Evolutionary conservation across 345 rosid genomes (phyloP).

Genomic region (Ailanthus altissimus): DNA sequence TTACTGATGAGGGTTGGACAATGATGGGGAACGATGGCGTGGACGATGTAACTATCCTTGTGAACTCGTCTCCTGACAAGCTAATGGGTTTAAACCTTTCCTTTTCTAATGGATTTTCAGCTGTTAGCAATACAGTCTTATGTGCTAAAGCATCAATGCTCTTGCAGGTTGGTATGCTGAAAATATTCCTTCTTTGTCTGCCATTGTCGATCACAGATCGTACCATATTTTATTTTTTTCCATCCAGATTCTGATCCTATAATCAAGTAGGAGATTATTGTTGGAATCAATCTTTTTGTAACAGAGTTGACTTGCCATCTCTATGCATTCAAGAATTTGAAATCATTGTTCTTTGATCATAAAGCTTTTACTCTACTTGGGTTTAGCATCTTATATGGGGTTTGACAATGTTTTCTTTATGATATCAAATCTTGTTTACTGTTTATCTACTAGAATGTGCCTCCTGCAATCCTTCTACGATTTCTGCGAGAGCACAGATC

Average conservation of each 20-base stretch:
- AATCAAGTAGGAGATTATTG: too few species aligned
- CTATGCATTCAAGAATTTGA: background rate
- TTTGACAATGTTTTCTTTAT: background rate
- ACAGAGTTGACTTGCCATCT: background rate
- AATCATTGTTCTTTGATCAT: background rate
- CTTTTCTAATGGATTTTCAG: slow-evolving; percentile 75
- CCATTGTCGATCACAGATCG: background rate
- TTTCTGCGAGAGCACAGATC: slow-evolving; percentile 97
- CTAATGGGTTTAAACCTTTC: slow-evolving; percentile 89
- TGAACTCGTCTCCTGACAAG: slow-evolving; percentile 94
- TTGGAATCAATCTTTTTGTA: too few species aligned
- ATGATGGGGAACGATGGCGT: slow-evolving; percentile 86
- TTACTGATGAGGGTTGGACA: slow-evolving; percentile 98
- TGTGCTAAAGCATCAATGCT: slow-evolving; percentile 99
- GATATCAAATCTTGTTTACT: background rate
- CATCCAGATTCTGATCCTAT: background rate
- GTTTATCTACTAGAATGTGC: slow-evolving; percentile 67
- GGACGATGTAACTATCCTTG: slow-evolving; percentile 94
- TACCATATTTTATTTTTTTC: background rate
- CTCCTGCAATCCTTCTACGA: slow-evolving; percentile 95
- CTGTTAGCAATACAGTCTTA: slow-evolving; percentile 78
- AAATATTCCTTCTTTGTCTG: background rate
- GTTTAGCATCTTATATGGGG: background rate
- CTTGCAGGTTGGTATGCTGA: slow-evolving; percentile 63
- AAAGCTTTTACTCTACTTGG: background rate